These are phyloP conservation scores for Karstenula rhodostoma DNA, from an alignment of 2,329 filamentous ascomycete species.

Conservation along the genomic window DNA sequence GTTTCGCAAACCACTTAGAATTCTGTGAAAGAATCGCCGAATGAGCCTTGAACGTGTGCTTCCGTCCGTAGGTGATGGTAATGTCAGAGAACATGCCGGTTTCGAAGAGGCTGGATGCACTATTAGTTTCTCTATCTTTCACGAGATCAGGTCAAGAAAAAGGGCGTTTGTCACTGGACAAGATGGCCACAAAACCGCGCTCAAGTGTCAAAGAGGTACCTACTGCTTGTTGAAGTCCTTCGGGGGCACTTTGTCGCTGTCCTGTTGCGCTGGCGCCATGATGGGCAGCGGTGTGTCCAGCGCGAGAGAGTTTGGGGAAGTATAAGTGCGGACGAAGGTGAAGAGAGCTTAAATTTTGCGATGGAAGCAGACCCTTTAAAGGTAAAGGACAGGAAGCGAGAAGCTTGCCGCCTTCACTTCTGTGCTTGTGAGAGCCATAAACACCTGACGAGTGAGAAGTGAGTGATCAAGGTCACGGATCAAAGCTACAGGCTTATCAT, in stretches of 20 bases:
- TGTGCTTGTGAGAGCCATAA: no score
- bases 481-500: no score
- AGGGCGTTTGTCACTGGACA: no score
- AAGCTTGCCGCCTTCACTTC: no score
- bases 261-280: not conserved
- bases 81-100: slow-evolving; percentile 14
- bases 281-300: not conserved
- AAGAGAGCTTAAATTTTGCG: not conserved
- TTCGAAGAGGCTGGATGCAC: not conserved
- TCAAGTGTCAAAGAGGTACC: not conserved
- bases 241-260: not conserved
- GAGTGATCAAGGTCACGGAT: no score
- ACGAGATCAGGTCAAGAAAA: not conserved
- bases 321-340: not conserved
- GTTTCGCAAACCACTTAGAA: slow-evolving; percentile 7
- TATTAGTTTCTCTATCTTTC: not conserved
- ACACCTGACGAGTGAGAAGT: no score
- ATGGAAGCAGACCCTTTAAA: not conserved
- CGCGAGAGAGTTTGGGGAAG: not conserved
- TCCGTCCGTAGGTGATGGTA: not conserved
- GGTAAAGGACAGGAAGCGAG: not conserved
- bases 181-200: no score
- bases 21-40: not conserved
- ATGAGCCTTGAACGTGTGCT: slow-evolving; percentile 5
- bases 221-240: slow-evolving; percentile 6